Evolutionary conservation across 345 rosid species (phyloP), one percentile per base, ranked within the genome.

Genomic region (Luvunga scandens): DNA sequence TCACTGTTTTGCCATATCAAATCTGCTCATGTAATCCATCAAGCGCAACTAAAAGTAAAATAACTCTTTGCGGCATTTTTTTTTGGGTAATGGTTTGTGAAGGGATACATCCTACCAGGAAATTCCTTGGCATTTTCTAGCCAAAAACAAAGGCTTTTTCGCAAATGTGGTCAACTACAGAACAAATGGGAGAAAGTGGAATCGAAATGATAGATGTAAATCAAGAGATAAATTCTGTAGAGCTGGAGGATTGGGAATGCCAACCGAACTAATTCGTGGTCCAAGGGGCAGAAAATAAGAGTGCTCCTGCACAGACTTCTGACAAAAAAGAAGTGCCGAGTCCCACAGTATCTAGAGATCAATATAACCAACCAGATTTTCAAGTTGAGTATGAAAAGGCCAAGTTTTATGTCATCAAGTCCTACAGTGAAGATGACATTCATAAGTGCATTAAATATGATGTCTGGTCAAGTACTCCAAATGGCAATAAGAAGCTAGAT

Each of bases 341-440:
- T 4, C 28, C 79, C 39, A 5, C 82, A 34, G 69, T 79, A 33
- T 76, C 48, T 27, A 88, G 77, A 76, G 97, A 86, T 81, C 81
- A 85, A 77, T 88, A 80, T 73, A 91, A 91, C 86, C 79, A 71
- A 66, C 87, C 86, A 4, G 92, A 91, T 86, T 91, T 91, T 75
- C 80, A 87, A 79, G 85, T 78, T 2, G 86, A 81, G 69, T 86
- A 88, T 70, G 81, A 83, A 60, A 84, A 87, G 53, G 97, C 91
- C 10, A 91, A 82, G 60, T 91, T 90, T 77, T 93, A 82, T 77
- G 90, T 93, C 28, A 91, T 93, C 79, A 93, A 93, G 82, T 92
- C 95, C 9, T 92, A 89, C 83, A 92, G 85, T 66, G 97, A 92
- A 81, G 97, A 91, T 79, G 93, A 93, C 81, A 83, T 93, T 65